A percentile compares a stretch with the other conserved stretches of the same genome.
These are phyloP conservation scores for Macrolepiota fuliginosa DNA, from an alignment of 768 basidiomycete genomes.

Conservation along the genomic window DNA sequence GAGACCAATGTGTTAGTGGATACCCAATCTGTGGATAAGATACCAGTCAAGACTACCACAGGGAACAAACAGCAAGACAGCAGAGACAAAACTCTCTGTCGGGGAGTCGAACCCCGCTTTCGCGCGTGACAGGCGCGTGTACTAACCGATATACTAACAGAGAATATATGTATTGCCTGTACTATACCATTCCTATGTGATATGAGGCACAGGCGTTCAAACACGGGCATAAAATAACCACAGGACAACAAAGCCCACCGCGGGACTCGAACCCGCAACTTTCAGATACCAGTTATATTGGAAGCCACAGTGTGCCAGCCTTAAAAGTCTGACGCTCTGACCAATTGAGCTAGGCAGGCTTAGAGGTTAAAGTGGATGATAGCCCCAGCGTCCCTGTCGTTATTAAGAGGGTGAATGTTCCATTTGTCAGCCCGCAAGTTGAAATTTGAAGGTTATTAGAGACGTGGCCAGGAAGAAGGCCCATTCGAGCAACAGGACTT, in stretches of 20 bases:
- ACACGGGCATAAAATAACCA: too few relatives aligned
- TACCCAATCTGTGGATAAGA: too few relatives aligned
- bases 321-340: conserved; percentile 12
- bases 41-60: too few relatives aligned
- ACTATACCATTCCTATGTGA: not conserved
- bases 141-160: conserved; percentile 19
- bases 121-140: conserved; percentile 19
- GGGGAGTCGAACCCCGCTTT: conserved; percentile 18
- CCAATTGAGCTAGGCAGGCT: conserved; percentile 10
- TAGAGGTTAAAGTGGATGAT: too few relatives aligned
- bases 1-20: too few relatives aligned
- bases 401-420: not conserved
- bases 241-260: not conserved
- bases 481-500: too few relatives aligned
- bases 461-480: too few relatives aligned
- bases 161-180: not conserved
- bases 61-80: too few relatives aligned
- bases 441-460: too few relatives aligned
- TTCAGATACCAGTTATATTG: not conserved
- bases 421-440: not conserved
- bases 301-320: not conserved
- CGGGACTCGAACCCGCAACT: conserved; percentile 9
- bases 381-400: not conserved
- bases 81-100: conserved; percentile 1
- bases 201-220: not conserved